Evolutionary conservation across 2,329 filamentous ascomycete genomes (phyloP), one percentile per base, ranked within the genome.

Genomic region (Hymenoscyphus scutula): DNA sequence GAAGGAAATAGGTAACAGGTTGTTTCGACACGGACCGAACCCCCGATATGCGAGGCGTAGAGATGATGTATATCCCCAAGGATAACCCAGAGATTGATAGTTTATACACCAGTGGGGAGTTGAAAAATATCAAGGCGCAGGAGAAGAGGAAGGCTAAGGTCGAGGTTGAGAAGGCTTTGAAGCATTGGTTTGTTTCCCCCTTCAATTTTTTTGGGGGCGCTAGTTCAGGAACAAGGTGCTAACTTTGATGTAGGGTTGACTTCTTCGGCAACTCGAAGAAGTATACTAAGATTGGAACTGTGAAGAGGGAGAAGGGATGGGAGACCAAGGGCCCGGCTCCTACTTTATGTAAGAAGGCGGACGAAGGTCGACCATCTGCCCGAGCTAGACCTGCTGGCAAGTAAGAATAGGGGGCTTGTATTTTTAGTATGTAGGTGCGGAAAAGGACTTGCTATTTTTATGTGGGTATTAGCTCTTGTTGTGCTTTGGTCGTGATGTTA

Each of bases 1-100:
- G 11, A 3, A 25, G 19, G 8, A 25, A 51, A 25, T 27, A 51
- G 45, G 45, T 59, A 3, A 59, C 58, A 13, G 30, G 45, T 5
- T 59, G 58, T 59, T 99, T 99, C 78, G 80, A 85, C 45, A 67
- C 62, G 8, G 95, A 99, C 80, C 81, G 88, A 34, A 95, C 88
- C 1, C 83, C 90, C 3, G 95, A 99, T 78, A 79, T 97, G 75
- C 85, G 90, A 65, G 95, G 95, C 54, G 89, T 91, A 4, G 95
- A 98, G 78, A 84, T 88, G 66, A 95, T 96, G 84, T 98, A 86
- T 77, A 74, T 94, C 8, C 86, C 86, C 1, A 70, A 85, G 37
- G 85, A 89, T 74, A 81, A 88, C 71, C 79, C 82, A 0, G 79
- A 81, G 61, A 82, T 89, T 29, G 89, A 93, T 74, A 70, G 73